Evolutionary conservation across 495 filamentous ascomycete genomes (phyloP).

Genomic region (Aspergillus cristatus): DNA sequence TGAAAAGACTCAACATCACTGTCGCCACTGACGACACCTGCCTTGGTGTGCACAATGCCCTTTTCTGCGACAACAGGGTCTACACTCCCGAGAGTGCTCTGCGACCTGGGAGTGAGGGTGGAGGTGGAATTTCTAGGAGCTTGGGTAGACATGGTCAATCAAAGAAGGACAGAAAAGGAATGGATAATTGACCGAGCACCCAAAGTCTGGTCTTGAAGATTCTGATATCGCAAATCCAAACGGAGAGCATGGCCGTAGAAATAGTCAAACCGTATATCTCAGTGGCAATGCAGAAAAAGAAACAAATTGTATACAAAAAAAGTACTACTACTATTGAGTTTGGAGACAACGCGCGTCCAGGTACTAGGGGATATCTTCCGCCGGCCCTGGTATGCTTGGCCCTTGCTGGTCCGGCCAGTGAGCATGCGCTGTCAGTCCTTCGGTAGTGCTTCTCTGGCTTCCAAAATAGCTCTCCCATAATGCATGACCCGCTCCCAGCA

Average conservation of each 20-base stretch:
- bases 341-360: constrained; percentile 4
- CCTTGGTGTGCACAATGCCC: background rate
- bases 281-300: constrained; percentile 2
- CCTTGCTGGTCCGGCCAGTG: constrained; percentile 2
- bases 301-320: background rate
- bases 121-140: background rate
- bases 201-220: too few relatives aligned
- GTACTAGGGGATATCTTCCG: background rate
- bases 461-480: background rate
- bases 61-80: constrained; percentile 1
- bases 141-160: background rate
- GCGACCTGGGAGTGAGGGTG: background rate
- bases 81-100: constrained; percentile 1
- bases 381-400: constrained; percentile 4
- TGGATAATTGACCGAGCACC: too few relatives aligned
- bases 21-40: background rate
- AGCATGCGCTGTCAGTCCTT: constrained; percentile 5
- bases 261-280: background rate
- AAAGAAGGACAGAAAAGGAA: too few relatives aligned
- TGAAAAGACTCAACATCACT: background rate
- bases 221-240: background rate
- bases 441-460: constrained; percentile 1
- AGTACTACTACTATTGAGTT: background rate
- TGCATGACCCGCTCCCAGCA: background rate
- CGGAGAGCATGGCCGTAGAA: background rate